A percentile compares a stretch with the other conserved stretches of the same genome.
Evolutionary conservation across 1,139 yeast genomes (phyloP).

Genomic region (Candida pseudoviswanathii): DNA sequence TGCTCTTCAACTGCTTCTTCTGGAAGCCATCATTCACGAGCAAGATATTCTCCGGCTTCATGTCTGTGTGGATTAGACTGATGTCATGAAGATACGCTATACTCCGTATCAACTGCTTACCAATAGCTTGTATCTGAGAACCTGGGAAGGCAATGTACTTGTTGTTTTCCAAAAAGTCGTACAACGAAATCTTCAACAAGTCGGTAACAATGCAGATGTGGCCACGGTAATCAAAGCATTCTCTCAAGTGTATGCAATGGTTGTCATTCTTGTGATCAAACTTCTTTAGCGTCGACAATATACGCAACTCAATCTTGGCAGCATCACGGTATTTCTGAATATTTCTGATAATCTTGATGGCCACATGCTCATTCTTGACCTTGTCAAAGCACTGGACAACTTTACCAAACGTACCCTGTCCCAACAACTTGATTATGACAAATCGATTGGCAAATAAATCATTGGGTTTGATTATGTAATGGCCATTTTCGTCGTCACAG

Average conservation of each 20-base stretch:
- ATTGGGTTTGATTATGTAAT: constrained; percentile 66
- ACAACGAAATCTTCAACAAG: constrained; percentile 78
- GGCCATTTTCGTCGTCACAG: constrained; percentile 81
- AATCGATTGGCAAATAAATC: constrained; percentile 70
- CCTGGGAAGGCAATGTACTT: constrained; percentile 77
- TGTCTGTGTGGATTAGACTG: constrained; percentile 89
- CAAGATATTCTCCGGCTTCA: constrained; percentile 92
- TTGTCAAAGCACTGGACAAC: constrained; percentile 76
- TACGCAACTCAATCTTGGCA: constrained; percentile 78
- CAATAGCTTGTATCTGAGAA: constrained; percentile 84
- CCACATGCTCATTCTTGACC: constrained; percentile 65
- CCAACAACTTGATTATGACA: constrained; percentile 66
- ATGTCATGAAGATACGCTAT: constrained; percentile 90
- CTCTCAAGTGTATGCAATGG: constrained; percentile 78
- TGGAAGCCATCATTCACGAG: constrained; percentile 60
- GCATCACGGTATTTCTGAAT: constrained; percentile 83
- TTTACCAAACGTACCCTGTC: constrained; percentile 98
- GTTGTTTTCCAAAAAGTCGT: constrained; percentile 83
- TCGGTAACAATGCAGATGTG: constrained; percentile 96
- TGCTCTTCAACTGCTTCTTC: constrained; percentile 35
- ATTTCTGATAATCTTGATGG: constrained; percentile 85
- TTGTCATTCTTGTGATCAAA: constrained; percentile 69
- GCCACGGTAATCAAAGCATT: constrained; percentile 89
- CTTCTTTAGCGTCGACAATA: constrained; percentile 76
- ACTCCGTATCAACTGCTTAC: constrained; percentile 81